Evolutionary conservation across 352 stramenopile species (phyloP).

Genomic region (Plasmopara halstedii): DNA sequence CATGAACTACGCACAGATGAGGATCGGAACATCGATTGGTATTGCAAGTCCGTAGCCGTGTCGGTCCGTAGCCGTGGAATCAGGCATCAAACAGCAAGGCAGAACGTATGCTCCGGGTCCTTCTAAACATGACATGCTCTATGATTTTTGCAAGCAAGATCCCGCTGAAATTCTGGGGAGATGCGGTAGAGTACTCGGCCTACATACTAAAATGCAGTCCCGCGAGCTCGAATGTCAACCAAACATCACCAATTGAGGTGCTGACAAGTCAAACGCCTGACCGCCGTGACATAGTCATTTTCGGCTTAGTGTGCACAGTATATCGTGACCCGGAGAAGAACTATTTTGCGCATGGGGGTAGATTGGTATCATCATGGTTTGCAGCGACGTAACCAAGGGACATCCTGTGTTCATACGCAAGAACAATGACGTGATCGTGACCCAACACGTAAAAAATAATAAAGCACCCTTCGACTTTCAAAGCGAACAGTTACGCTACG

Average conservation of each 20-base stretch:
- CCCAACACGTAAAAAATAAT: not conserved
- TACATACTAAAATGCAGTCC: slow-evolving; percentile 26
- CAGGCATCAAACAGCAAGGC: too few species aligned
- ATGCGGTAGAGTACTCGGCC: slow-evolving; percentile 17
- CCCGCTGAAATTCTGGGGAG: slow-evolving; percentile 16
- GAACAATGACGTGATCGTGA: not conserved
- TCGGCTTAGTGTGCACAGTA: not conserved
- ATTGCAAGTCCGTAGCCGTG: too few species aligned
- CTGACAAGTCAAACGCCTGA: not conserved
- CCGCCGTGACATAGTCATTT: not conserved
- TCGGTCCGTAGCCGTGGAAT: too few species aligned
- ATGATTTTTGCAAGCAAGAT: slow-evolving; percentile 24
- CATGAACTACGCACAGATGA: too few species aligned
- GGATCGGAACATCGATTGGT: too few species aligned
- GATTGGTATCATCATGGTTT: not conserved
- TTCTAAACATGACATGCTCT: slow-evolving; percentile 27
- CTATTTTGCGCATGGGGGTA: not conserved
- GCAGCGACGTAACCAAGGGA: not conserved
- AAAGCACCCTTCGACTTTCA: not conserved
- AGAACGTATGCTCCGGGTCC: too few species aligned
- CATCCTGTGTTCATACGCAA: not conserved
- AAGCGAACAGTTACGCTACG: not conserved
- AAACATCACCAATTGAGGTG: slow-evolving; percentile 6
- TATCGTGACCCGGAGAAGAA: not conserved
- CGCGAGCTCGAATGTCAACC: slow-evolving; percentile 6